Base-by-base conservation (phyloP, 2,329 filamentous ascomycete species). In the Huntiella savannae region DNA sequence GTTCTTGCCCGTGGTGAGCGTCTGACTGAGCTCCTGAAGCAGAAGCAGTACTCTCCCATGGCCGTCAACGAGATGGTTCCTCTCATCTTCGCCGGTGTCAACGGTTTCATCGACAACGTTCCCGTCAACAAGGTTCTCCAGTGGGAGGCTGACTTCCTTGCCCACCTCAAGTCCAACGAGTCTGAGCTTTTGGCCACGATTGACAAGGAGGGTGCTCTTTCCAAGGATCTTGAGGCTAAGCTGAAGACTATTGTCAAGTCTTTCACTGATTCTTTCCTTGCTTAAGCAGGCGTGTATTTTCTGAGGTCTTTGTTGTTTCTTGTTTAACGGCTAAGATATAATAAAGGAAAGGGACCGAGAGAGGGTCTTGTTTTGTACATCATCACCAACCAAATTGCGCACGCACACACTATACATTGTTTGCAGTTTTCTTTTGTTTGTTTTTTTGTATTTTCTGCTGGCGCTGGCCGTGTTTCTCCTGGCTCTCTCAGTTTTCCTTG, bases 31-130 rank as follows among this genome's bases (percentile, higher is more conserved):
- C 83, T 95, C 56, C 82, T 95, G 61, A 96, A 96, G 82, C 91
- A 98, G 77, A 95, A 94, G 79, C 91, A 98, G 73, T 98, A 96
- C 77, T 80, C 76, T 40, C 91, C 91, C 59, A 95, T 95, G 87
- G 83, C 85, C 57, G 88, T 96, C 63, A 91, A 92, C 75, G 88
- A 98, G 75, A 96, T 96, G 88, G 91, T 98, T 73, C 91, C 91
- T 57, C 79, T 98, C 57, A 96, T 98, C 76, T 98, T 77, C 70
- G 88, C 91, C 56, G 91, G 91, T 92, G 85, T 98, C 71, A 96
- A 96, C 71, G 91, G 91, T 73, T 71, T 75, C 70, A 79, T 98
- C 56, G 91, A 98, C 72, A 62, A 54, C 58, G 74, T 98, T 55
- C 91, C 91, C 54, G 91, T 96, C 62, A 63, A 54, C 77, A 93